Conservation (phyloP, 2,329 filamentous ascomycete genomes). For the Alternaria ventricosa region DNA sequence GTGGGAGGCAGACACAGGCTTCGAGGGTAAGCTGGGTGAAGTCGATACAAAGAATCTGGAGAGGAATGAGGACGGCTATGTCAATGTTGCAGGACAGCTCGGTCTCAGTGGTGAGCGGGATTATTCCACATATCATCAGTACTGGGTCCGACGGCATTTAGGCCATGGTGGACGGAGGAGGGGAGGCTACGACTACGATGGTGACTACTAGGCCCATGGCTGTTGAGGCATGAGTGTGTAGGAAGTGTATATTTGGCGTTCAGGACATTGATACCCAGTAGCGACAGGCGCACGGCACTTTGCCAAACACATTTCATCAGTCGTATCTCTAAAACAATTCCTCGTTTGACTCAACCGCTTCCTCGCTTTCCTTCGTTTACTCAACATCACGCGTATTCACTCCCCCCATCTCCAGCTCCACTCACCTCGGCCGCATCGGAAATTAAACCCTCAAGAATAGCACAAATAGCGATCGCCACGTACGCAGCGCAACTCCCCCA, state of each 20-base stretch:
- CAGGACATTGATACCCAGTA: not conserved
- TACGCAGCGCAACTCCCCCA: not conserved
- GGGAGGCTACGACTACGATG: constrained; percentile 1
- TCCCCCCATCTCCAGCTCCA: not conserved
- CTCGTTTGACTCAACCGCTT: not conserved
- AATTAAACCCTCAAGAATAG: not conserved
- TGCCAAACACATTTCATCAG: not conserved
- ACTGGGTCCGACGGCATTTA: constrained; percentile 29
- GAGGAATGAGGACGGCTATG: constrained; percentile 61
- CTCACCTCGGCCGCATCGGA: not conserved
- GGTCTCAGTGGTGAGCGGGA: constrained; percentile 61
- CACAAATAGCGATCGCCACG: not conserved
- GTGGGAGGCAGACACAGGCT: constrained; percentile 59
- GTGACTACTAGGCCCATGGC: not conserved
- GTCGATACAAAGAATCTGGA: constrained; percentile 54
- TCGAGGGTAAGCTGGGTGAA: constrained; percentile 46
- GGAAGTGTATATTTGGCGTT: constrained; percentile 1
- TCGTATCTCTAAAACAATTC: not conserved
- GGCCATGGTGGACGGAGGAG: constrained; percentile 6
- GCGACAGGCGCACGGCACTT: not conserved
- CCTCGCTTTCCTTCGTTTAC: not conserved
- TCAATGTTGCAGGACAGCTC: constrained; percentile 67
- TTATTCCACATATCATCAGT: constrained; percentile 35
- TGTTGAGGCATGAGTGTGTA: not conserved
- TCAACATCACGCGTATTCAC: not conserved